These are phyloP conservation scores for Penicillium expansum DNA, from an alignment of 2,329 filamentous ascomycete species.

Conservation along the genomic window DNA sequence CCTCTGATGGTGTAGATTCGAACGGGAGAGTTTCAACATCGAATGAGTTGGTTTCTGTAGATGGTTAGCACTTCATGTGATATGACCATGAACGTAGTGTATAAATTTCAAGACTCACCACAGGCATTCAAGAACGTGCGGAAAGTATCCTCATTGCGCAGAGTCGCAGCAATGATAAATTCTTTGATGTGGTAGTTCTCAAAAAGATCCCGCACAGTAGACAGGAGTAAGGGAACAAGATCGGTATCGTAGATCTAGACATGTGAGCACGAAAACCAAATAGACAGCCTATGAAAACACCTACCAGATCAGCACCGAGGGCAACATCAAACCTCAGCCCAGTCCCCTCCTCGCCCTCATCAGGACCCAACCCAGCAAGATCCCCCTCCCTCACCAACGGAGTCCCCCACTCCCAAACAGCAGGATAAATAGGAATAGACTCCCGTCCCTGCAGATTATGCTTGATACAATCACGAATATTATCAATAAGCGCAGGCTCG, in stretches of 20 bases:
- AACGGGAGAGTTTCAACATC: slow-evolving; percentile 41
- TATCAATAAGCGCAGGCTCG: slow-evolving; percentile 46
- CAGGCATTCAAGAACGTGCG: slow-evolving; percentile 57
- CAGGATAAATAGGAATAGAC: slow-evolving; percentile 28
- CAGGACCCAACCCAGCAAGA: background rate
- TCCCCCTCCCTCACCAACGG: slow-evolving; percentile 21
- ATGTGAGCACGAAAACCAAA: background rate
- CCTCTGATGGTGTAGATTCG: slow-evolving; percentile 41
- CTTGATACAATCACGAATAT: slow-evolving; percentile 38
- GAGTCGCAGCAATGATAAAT: slow-evolving; percentile 59
- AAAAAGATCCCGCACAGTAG: slow-evolving; percentile 57
- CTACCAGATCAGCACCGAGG: slow-evolving; percentile 44
- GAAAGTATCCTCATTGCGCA: slow-evolving; percentile 63
- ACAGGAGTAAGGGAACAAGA: slow-evolving; percentile 56
- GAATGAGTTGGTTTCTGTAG: slow-evolving; percentile 36
- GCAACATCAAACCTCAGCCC: slow-evolving; percentile 37
- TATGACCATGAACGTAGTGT: background rate
- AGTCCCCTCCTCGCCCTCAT: background rate
- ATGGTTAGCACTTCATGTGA: background rate
- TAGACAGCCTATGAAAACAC: slow-evolving; percentile 1
- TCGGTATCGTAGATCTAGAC: slow-evolving; percentile 60
- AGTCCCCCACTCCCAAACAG: slow-evolving; percentile 46
- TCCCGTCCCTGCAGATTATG: slow-evolving; percentile 29
- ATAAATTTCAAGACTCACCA: slow-evolving; percentile 44
- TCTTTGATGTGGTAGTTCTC: slow-evolving; percentile 50